A percentile compares a stretch with the other conserved stretches of the same genome.
Evolutionary conservation across 2,329 filamentous ascomycete species (phyloP).

Genomic region (Aureobasidium zeae): DNA sequence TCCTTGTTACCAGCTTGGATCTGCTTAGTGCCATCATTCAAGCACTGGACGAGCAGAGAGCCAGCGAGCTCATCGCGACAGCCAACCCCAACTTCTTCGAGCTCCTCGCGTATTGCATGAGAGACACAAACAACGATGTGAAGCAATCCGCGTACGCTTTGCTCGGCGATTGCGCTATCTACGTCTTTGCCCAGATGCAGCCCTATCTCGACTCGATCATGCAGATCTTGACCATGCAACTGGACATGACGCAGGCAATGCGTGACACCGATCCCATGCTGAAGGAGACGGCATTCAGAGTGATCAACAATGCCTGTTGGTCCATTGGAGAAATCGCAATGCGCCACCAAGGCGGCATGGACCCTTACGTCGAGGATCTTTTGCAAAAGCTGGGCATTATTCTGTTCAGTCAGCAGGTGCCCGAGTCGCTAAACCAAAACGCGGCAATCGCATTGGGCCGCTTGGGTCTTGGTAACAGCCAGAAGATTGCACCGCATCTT

Average conservation of each 20-base stretch:
- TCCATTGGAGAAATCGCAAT: slow-evolving; percentile 87
- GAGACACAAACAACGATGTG: slow-evolving; percentile 82
- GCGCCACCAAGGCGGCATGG: slow-evolving; percentile 62
- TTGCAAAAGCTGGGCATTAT: slow-evolving; percentile 72
- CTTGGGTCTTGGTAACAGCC: slow-evolving; percentile 69
- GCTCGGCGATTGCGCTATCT: slow-evolving; percentile 88
- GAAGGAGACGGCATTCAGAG: slow-evolving; percentile 61
- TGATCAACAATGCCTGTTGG: slow-evolving; percentile 98
- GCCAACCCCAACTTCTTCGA: slow-evolving; percentile 83
- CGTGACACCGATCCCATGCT: slow-evolving; percentile 59
- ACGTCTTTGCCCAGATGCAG: slow-evolving; percentile 74
- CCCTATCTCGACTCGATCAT: slow-evolving; percentile 64
- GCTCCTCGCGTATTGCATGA: slow-evolving; percentile 82
- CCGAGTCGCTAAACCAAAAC: slow-evolving; percentile 82
- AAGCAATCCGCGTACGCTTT: slow-evolving; percentile 93
- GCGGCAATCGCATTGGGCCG: slow-evolving; percentile 87
- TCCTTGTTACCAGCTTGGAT: slow-evolving; percentile 88
- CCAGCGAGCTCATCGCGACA: slow-evolving; percentile 63
- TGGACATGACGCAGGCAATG: slow-evolving; percentile 62
- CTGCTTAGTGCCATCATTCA: slow-evolving; percentile 89
- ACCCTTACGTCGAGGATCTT: slow-evolving; percentile 65
- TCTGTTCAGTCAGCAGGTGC: slow-evolving; percentile 74
- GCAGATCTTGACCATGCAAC: slow-evolving; percentile 73
- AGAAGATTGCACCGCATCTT: slow-evolving; percentile 69
- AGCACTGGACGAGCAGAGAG: slow-evolving; percentile 65